A percentile compares a stretch with the other conserved stretches of the same genome.
These are phyloP conservation scores for Colletotrichum costaricense DNA, from an alignment of 2,329 filamentous ascomycete species.

Conservation along the genomic window DNA sequence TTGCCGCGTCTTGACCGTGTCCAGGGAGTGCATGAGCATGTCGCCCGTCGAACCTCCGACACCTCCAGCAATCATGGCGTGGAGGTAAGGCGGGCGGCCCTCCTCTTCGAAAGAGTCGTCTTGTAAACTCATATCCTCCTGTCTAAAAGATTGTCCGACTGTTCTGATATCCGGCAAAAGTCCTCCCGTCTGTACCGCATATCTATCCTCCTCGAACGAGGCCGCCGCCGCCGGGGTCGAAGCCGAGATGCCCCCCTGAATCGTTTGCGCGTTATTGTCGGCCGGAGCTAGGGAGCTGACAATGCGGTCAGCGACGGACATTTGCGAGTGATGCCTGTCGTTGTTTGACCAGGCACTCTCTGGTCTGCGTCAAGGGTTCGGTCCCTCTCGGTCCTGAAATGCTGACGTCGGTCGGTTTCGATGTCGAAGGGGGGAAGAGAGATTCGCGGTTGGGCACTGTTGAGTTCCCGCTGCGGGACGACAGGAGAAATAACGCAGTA, in stretches of 20 bases:
- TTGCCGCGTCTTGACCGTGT: conserved; percentile 98
- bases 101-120: conserved; percentile 53
- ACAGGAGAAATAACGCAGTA: not conserved
- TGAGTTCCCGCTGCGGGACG: conserved; percentile 1
- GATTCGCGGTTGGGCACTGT: not conserved
- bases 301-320: conserved; percentile 68
- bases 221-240: conserved; percentile 44
- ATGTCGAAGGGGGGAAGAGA: not conserved
- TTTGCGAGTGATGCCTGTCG: conserved; percentile 43
- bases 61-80: conserved; percentile 92
- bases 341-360: conserved; percentile 16
- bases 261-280: conserved; percentile 41
- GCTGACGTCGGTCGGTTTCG: conserved; percentile 5
- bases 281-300: conserved; percentile 61
- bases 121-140: conserved; percentile 32
- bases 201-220: conserved; percentile 49
- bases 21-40: conserved; percentile 98
- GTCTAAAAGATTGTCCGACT: conserved; percentile 22
- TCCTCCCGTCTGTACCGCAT: conserved; percentile 41
- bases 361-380: conserved; percentile 40
- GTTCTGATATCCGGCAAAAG: conserved; percentile 44
- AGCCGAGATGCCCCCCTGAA: conserved; percentile 21
- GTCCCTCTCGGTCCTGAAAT: not conserved
- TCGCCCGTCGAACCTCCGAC: conserved; percentile 93
- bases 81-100: conserved; percentile 56